Percentiles rank a stretch among this genome's conserved stretches.
These are phyloP conservation scores for Penicillium canariense DNA, from an alignment of 495 filamentous ascomycete species.

Conservation along the genomic window DNA sequence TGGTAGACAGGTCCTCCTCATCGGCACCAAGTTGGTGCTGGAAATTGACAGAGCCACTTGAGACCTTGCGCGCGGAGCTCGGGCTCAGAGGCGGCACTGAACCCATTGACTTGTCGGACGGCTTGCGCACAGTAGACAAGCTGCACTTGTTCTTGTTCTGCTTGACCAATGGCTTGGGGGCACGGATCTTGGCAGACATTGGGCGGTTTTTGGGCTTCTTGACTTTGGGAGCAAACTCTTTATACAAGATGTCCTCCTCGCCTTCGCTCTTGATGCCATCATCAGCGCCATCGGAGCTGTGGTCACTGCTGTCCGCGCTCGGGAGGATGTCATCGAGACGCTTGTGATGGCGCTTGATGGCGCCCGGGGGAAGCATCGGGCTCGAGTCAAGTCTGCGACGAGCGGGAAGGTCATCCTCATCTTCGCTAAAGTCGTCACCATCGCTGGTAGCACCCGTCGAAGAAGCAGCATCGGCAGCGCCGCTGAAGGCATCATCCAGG, in stretches of 20 bases:
- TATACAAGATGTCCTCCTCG: constrained; percentile 46
- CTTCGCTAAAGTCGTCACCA: constrained; percentile 73
- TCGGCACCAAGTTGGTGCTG: constrained; percentile 73
- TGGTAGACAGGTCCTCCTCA: constrained; percentile 85
- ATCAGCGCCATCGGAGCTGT: constrained; percentile 60
- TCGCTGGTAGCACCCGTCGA: constrained; percentile 80
- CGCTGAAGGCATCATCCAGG: constrained; percentile 86
- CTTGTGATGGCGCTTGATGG: constrained; percentile 54
- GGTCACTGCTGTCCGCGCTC: constrained; percentile 68
- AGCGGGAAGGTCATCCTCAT: constrained; percentile 62
- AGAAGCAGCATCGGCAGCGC: constrained; percentile 79
- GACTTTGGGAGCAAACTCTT: constrained; percentile 41
- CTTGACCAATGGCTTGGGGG: constrained; percentile 39
- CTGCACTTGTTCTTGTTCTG: constrained; percentile 41
- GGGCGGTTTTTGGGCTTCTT: constrained; percentile 47
- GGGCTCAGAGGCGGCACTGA: constrained; percentile 44
- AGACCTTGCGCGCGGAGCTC: constrained; percentile 73
- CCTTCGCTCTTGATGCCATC: constrained; percentile 54
- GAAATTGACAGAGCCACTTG: constrained; percentile 64
- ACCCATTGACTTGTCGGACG: constrained; percentile 48
- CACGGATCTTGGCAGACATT: constrained; percentile 34
- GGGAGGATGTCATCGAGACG: constrained; percentile 60
- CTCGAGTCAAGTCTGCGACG: constrained; percentile 59
- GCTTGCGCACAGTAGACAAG: constrained; percentile 45
- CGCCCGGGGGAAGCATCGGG: constrained; percentile 50